phyloP scores from a whole-genome alignment of 257 asterid genomes.

The Linderniella brevidens region DNA sequence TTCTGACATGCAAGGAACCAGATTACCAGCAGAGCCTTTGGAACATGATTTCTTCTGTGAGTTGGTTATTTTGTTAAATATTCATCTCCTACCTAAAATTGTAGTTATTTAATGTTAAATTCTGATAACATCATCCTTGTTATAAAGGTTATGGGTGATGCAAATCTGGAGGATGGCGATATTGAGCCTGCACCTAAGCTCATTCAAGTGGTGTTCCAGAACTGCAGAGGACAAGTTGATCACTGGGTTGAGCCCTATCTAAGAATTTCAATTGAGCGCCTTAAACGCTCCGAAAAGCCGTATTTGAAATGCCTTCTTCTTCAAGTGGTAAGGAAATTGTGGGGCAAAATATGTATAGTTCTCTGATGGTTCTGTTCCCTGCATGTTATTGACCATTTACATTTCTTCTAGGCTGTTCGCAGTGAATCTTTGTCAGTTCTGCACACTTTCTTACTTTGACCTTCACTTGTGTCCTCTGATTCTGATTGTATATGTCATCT shows the following conservation, averaged over 20 bases:
- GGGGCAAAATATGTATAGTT: background rate
- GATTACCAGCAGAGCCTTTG: conserved; percentile 98
- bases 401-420: background rate
- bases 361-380: background rate
- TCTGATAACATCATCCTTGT: conserved; percentile 9
- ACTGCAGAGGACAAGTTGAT: conserved; percentile 93
- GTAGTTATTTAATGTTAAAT: no score
- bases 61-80: conserved; percentile 16
- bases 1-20: conserved; percentile 85
- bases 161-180: conserved; percentile 84
- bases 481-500: no score
- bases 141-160: conserved; percentile 72
- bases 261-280: conserved; percentile 62
- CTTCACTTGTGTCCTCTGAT: background rate
- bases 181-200: conserved; percentile 98
- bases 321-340: conserved; percentile 60
- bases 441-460: no score
- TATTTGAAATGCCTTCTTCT: conserved; percentile 69
- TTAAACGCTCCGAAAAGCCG: conserved; percentile 60
- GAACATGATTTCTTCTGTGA: conserved; percentile 82
- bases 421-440: conserved; percentile 2
- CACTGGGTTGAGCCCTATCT: conserved; percentile 95
- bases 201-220: conserved; percentile 77
- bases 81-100: background rate
- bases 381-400: background rate